Base-by-base conservation (phyloP, 2,329 filamentous ascomycete genomes). In the Cercospora zeina region DNA sequence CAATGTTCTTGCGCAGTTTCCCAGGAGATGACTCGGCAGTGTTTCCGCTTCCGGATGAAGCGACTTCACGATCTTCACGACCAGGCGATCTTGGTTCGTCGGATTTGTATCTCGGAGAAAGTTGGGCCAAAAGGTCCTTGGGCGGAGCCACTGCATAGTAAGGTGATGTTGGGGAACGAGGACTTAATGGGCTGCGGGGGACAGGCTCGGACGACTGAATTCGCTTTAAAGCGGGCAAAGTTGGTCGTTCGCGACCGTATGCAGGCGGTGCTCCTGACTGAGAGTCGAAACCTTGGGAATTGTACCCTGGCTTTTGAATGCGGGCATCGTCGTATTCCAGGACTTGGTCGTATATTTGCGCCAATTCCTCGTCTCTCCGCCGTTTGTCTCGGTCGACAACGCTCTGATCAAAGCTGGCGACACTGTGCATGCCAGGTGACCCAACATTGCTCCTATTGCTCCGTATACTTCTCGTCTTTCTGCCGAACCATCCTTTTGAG, bases 321-420 rank as follows among this genome's bases (percentile, higher is more conserved):
- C n/a, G 6, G 2, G 42, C 39, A 21, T 51, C 19, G 16, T 58
- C 55, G 4, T 16, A 47, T 3, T 92, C 91, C 87, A 96, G 89
- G 66, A 96, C 93, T 68, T 92, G 89, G 65, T 88, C 91, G 77
- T 97, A 97, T 74, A 97, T 87, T 70, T 90, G 87, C 75, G 96
- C 92, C 76, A 97, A 87, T 74, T 96, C 90, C 67, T 88, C 82
- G 75, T 95, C 87, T 66, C 90, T 87, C 79, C 88, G 88, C 71
- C 84, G 82, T 73, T 84, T 86, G 76, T 96, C 90, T 63, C 85
- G 83, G 62, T 88, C 85, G 24, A 97, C 83, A 14, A 96, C 84
- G 62, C 83, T 83, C 62, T 89, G 60, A 74, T 97, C 91, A 63
- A 97, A 90, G 21, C 85, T 87, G 14, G 83, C 83, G 63, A 90